Base-by-base conservation (phyloP, 164 flowering plant genomes). In the Magnolia changhungtana region DNA sequence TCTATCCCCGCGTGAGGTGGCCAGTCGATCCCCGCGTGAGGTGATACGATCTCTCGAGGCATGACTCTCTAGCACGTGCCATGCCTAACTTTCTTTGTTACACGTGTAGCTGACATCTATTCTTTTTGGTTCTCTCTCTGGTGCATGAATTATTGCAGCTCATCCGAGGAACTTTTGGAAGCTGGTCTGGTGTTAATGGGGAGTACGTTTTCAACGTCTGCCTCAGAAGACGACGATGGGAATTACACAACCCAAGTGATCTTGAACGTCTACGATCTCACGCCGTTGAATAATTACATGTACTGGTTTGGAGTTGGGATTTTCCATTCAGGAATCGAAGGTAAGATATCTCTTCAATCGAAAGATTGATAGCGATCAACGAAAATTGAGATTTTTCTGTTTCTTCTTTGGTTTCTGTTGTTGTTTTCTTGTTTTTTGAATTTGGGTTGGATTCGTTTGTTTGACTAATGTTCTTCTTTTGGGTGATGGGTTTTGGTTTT, bases 301-400 rank as follows among this genome's bases (percentile, higher is more conserved):
- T 81, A 67, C 73, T 89, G 90, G 90, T 82, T 90, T 72, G 95
- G 97, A 18, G 61, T 88, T 20, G 96, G 94, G 14, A 88, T 90
- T 75, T 92, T 88, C 69, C 97, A 92, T 78, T 90, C 97, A 0
- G 97, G 92, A 51, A 88, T 90, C 77, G 89, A 92, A 90, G 91
- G 94, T 92, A 66, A 63, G 52, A 70, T 66, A 50, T 50, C 13
- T 19, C 21, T 11, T 65, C 29, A 20, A 37, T 13, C 16, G 13
- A 20, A 9, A 20, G 24, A 65, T 65, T 23, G 13, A 65, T 2
- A 24, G 11, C 24, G 2, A 6, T 65, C 0, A 18, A 16, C 16
- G 18, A 55, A 55, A 16, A 13, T 11, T 55, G 61, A 11, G 61
- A 16, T 8, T 55, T 55, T 55, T 55, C 18, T 55, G 61, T 55